phyloP scores from a whole-genome alignment of 2,329 filamentous ascomycete genomes.

The Simplicillium sp. region DNA sequence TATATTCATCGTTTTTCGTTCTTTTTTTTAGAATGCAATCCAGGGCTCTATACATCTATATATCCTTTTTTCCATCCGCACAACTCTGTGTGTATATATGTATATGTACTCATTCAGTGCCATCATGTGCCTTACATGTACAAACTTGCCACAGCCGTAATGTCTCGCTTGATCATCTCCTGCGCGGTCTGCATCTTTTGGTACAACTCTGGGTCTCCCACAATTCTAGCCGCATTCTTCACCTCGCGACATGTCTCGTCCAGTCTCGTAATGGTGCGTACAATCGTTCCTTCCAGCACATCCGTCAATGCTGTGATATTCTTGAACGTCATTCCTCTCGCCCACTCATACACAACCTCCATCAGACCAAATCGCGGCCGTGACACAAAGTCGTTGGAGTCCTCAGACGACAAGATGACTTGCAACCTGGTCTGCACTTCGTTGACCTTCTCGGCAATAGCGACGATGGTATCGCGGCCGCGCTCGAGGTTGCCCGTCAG shows the following conservation, averaged over 20 bases:
- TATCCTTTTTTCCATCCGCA: background rate
- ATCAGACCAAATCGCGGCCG: constrained; percentile 85
- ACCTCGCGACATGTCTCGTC: constrained; percentile 97
- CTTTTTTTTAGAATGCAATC: background rate
- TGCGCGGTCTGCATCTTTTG: constrained; percentile 96
- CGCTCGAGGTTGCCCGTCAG: constrained; percentile 74
- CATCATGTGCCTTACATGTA: constrained; percentile 55
- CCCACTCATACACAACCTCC: constrained; percentile 98
- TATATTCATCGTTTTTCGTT: background rate
- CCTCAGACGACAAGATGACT: constrained; percentile 82
- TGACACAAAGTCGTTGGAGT: constrained; percentile 85
- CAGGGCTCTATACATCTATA: background rate
- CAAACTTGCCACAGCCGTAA: constrained; percentile 78
- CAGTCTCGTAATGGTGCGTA: constrained; percentile 82
- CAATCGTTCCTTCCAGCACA: constrained; percentile 94
- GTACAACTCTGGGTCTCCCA: constrained; percentile 87
- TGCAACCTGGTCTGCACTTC: constrained; percentile 81
- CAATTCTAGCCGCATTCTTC: constrained; percentile 90
- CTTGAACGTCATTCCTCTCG: constrained; percentile 94
- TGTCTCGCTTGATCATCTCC: constrained; percentile 95
- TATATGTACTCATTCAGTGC: too few relatives aligned
- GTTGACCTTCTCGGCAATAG: constrained; percentile 88
- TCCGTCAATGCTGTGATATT: constrained; percentile 94
- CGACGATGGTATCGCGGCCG: constrained; percentile 77
- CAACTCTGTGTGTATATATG: too few relatives aligned